Percentiles rank a stretch among this genome's conserved stretches.
These are phyloP conservation scores for Sclerotinia spermophila DNA, from an alignment of 2,329 filamentous ascomycete genomes.

Conservation along the genomic window DNA sequence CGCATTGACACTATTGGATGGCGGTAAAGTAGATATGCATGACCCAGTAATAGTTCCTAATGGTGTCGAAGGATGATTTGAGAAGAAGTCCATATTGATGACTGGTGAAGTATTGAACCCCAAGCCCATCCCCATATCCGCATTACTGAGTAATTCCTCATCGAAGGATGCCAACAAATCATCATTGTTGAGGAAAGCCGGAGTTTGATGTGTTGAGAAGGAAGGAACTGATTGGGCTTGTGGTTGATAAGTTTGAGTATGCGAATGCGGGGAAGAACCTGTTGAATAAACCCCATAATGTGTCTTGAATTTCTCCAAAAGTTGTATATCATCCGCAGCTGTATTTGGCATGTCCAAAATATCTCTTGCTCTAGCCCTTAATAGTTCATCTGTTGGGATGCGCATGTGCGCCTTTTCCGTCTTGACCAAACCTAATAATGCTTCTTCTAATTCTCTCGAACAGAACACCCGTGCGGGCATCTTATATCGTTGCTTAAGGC, in stretches of 20 bases:
- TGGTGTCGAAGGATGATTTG: neutral
- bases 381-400: conserved; percentile 47
- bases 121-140: neutral
- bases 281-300: conserved; percentile 3
- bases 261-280: neutral
- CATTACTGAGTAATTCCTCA: conserved; percentile 16
- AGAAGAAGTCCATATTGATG: neutral
- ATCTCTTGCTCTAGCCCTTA: conserved; percentile 47
- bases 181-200: conserved; percentile 23
- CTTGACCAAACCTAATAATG: conserved; percentile 48
- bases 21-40: neutral
- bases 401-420: conserved; percentile 40
- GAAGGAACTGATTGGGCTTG: conserved; percentile 3
- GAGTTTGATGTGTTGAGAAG: conserved; percentile 1
- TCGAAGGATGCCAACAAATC: conserved; percentile 27
- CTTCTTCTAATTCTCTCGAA: conserved; percentile 55
- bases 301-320: conserved; percentile 49
- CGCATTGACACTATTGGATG: neutral
- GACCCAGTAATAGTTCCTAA: neutral
- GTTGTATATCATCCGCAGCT: conserved; percentile 50
- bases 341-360: conserved; percentile 48
- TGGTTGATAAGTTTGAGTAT: neutral
- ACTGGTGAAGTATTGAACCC: neutral
- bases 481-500: conserved; percentile 43
- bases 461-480: conserved; percentile 54